These are phyloP conservation scores for Termitomyces bulborhizus DNA, from an alignment of 768 basidiomycete species.

Conservation along the genomic window DNA sequence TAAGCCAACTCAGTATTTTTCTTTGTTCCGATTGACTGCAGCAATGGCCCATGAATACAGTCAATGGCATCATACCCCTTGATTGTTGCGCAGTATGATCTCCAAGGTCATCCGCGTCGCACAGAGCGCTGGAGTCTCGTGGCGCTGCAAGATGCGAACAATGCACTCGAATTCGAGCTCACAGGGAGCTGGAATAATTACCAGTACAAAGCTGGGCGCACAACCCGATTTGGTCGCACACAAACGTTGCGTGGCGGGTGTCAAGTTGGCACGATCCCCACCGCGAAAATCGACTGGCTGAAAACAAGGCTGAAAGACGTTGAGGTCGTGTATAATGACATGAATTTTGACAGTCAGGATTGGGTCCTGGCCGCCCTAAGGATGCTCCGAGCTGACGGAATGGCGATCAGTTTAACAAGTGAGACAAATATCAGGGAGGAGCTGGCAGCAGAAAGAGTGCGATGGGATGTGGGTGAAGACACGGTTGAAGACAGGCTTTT, in stretches of 20 bases:
- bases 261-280: conserved; percentile 17
- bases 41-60: background rate
- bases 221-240: conserved; percentile 8
- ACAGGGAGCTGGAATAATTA: conserved; percentile 20
- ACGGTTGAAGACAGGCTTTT: conserved; percentile 20
- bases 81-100: conserved; percentile 20
- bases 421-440: conserved; percentile 12
- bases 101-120: conserved; percentile 19
- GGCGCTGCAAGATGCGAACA: conserved; percentile 14
- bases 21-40: background rate
- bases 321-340: conserved; percentile 14
- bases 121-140: conserved; percentile 24
- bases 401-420: conserved; percentile 11
- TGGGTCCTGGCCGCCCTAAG: conserved; percentile 22
- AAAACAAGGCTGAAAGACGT: conserved; percentile 14
- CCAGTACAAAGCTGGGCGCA: conserved; percentile 11
- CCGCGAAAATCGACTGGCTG: conserved; percentile 17
- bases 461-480: conserved; percentile 22
- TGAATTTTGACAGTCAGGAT: conserved; percentile 20
- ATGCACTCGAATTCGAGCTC: conserved; percentile 18
- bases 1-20: background rate
- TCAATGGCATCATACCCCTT: conserved; percentile 16
- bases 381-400: conserved; percentile 17
- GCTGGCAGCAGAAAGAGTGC: conserved; percentile 13
- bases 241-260: conserved; percentile 20